A percentile compares a stretch with the other conserved stretches of the same genome.
Conservation (phyloP, 768 basidiomycete genomes). For the Tulasnella sp. region DNA sequence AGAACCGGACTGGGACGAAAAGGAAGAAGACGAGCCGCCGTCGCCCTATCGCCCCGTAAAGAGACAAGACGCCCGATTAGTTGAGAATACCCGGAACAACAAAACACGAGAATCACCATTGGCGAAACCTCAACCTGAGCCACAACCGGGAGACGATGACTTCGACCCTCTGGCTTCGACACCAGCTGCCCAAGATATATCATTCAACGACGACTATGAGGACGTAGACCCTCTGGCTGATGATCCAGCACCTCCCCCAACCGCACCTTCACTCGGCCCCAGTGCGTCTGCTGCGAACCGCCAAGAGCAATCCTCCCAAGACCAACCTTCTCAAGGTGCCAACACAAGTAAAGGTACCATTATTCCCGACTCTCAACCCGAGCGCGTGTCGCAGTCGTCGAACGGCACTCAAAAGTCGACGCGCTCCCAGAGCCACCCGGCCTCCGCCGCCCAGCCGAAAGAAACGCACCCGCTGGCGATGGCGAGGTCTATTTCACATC, state of each 20-base stretch:
- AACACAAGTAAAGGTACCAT: constrained; percentile 12
- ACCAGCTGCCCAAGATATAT: no score
- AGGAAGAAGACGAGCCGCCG: background rate
- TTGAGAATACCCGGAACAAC: background rate
- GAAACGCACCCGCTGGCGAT: background rate
- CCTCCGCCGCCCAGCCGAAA: background rate
- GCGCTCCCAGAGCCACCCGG: background rate
- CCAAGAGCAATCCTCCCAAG: no score
- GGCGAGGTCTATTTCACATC: background rate
- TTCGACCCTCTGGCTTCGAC: no score
- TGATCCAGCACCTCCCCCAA: no score
- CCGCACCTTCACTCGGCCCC: no score
- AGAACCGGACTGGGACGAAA: background rate
- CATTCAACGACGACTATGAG: no score
- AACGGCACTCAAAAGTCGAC: constrained; percentile 15
- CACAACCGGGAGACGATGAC: background rate
- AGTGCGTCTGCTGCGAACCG: no score
- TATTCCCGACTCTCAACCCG: constrained; percentile 17
- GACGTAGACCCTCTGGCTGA: no score
- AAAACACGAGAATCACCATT: no score
- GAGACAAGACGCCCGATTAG: background rate
- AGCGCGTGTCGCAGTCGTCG: background rate
- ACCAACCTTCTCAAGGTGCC: background rate
- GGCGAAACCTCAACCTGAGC: background rate
- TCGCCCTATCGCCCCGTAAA: background rate